These are phyloP conservation scores for Penicillium roqueforti DNA, from an alignment of 495 filamentous ascomycete species.

Conservation along the genomic window DNA sequence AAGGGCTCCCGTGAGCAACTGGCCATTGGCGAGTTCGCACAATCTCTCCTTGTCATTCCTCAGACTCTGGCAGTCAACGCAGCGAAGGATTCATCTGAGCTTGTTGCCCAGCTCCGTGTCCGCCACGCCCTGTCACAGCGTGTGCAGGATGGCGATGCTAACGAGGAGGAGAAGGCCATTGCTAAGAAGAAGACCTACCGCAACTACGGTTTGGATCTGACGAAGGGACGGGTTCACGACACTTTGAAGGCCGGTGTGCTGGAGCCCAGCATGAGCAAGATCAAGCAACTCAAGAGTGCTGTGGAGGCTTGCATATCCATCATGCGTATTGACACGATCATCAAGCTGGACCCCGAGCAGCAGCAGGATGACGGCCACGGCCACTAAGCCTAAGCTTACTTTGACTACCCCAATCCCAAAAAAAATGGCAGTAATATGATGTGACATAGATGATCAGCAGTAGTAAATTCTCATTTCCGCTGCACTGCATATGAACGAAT, in stretches of 20 bases:
- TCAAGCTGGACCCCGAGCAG: constrained; percentile 93
- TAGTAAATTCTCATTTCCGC: constrained; percentile 12
- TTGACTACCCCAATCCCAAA: constrained; percentile 18
- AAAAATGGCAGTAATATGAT: constrained; percentile 29
- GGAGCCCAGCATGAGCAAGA: constrained; percentile 97
- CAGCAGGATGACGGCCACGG: constrained; percentile 61
- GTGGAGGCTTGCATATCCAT: constrained; percentile 99
- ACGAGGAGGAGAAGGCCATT: constrained; percentile 79
- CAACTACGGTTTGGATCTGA: constrained; percentile 93
- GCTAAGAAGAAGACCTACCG: constrained; percentile 95
- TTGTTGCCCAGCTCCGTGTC: constrained; percentile 91
- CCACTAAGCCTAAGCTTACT: constrained; percentile 28
- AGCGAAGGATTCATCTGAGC: constrained; percentile 89
- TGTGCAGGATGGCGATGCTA: constrained; percentile 73
- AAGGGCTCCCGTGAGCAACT: constrained; percentile 93
- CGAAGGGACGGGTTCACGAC: constrained; percentile 87
- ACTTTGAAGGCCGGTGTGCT: constrained; percentile 90
- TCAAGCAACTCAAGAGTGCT: constrained; percentile 96
- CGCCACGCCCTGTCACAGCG: constrained; percentile 93
- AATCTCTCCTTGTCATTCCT: constrained; percentile 89
- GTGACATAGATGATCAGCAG: constrained; percentile 29
- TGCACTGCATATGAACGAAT: constrained; percentile 24
- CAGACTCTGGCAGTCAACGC: constrained; percentile 97
- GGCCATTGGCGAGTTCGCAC: constrained; percentile 95
- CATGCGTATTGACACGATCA: constrained; percentile 99